Base-by-base conservation (phyloP, 2,329 filamentous ascomycete genomes). In the Botrytis hyacinthi region DNA sequence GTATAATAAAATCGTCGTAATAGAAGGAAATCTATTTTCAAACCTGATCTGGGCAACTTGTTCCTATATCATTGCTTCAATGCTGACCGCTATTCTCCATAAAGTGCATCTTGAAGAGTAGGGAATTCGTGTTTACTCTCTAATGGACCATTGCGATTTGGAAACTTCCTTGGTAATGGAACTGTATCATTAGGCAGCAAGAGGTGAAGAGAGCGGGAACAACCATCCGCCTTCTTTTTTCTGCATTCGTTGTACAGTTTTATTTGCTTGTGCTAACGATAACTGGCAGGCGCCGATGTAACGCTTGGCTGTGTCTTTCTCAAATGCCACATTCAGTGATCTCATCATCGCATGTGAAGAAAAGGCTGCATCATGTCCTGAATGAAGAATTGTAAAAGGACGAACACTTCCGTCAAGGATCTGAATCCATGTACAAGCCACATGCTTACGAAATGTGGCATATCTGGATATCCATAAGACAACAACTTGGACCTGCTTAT, bases 31-130 rank as follows among this genome's bases (percentile, higher is more conserved):
- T 69, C 29, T 69, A 51, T 69, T 69, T 54, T 35, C 40, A 48
- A 69, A 61, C 40, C 18, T 44, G 59, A 69, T 37, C 71, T 35
- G 63, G 71, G 71, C 54, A 73, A 73, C 71, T 71, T 65, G 71
- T 68, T n/a, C 54, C 63, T 73, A 73, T 69, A 73, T 73, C 63
- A 73, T 73, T 42, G 10, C 44, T 59, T 42, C 18, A 48, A 69
- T 35, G 54, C 51, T 69, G 54, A 69, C 63, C 54, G 54, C 54
- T 6, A 59, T 51, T 69, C 20, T 12, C 44, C 32, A 48, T 42
- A 8, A 14, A 61, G 40, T 51, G 35, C 18, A 44, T 61, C 63
- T 48, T 29, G 32, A 26, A 68, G 48, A 20, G 20, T 6, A 29
- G 29, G 5, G 16, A 29, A 44, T 37, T n/a, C 42, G 59, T 48